Conservation (phyloP, 352 stramenopile species). For the Phytophthora gonapodyides region DNA sequence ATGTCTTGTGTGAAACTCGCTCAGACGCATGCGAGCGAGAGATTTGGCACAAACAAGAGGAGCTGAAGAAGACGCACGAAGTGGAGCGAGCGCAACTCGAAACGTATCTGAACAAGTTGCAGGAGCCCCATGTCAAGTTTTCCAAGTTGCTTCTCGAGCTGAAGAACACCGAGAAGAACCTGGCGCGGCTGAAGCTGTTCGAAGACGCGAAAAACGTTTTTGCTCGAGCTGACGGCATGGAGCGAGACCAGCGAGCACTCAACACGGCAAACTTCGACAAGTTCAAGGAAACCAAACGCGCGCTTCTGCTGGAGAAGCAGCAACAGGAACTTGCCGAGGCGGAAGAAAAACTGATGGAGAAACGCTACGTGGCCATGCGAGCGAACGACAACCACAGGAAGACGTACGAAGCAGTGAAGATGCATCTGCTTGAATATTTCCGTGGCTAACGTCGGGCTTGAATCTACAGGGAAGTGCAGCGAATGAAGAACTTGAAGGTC, state of each 20-base stretch:
- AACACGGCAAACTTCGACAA: conserved; percentile 57
- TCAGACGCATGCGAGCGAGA: conserved; percentile 41
- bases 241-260: conserved; percentile 54
- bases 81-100: conserved; percentile 70
- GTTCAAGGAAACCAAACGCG: conserved; percentile 63
- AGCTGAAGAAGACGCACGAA: conserved; percentile 63
- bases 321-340: conserved; percentile 58
- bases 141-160: conserved; percentile 73
- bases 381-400: conserved; percentile 59
- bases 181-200: conserved; percentile 64
- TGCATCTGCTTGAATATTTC: background rate
- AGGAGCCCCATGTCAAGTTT: conserved; percentile 69
- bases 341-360: conserved; percentile 73
- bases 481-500: conserved; percentile 65
- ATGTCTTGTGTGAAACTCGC: conserved; percentile 39
- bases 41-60: conserved; percentile 49
- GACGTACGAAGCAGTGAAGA: conserved; percentile 38
- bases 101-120: conserved; percentile 56
- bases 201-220: conserved; percentile 82
- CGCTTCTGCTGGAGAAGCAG: conserved; percentile 57
- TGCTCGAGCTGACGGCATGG: conserved; percentile 55
- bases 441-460: conserved; percentile 8
- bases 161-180: conserved; percentile 72
- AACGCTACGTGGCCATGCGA: conserved; percentile 67
- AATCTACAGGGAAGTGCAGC: conserved; percentile 56